These are phyloP conservation scores for Fusarium subglutinans DNA, from an alignment of 2,329 filamentous ascomycete species.

Conservation along the genomic window DNA sequence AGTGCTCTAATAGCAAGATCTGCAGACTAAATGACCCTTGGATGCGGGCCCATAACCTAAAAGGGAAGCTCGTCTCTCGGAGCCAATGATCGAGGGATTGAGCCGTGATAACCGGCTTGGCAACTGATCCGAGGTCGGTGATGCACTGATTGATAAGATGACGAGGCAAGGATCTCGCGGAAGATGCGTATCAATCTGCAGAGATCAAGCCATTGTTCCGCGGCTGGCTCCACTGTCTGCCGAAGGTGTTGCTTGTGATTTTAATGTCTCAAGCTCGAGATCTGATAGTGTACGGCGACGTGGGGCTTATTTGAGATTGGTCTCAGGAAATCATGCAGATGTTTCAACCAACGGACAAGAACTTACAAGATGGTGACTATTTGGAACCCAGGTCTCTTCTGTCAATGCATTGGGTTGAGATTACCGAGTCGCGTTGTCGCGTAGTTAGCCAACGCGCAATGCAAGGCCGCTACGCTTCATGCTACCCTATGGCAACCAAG, in stretches of 20 bases:
- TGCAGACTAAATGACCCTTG: background rate
- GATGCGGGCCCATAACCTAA: background rate
- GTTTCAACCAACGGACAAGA: fast-evolving
- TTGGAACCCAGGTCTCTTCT: background rate
- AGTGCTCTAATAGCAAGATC: background rate
- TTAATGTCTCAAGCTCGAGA: background rate
- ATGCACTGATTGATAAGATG: slow-evolving; percentile 30
- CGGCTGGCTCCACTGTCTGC: background rate
- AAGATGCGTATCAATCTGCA: slow-evolving; percentile 1
- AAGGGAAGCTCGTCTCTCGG: background rate
- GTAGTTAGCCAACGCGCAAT: background rate
- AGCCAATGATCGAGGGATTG: background rate
- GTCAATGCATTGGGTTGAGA: background rate
- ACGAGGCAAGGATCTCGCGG: background rate
- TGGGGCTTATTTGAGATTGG: fast-evolving
- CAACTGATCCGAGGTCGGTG: slow-evolving; percentile 17
- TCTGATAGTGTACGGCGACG: background rate
- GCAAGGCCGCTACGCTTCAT: no score
- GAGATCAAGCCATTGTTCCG: background rate
- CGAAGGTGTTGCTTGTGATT: background rate
- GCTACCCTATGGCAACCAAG: no score
- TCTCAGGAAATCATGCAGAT: fast-evolving
- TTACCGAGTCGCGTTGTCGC: fast-evolving
- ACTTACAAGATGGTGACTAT: fast-evolving
- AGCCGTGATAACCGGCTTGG: slow-evolving; percentile 25